phyloP scores from a whole-genome alignment of 83 land plant species.

The Diphasiastrum complanatum region DNA sequence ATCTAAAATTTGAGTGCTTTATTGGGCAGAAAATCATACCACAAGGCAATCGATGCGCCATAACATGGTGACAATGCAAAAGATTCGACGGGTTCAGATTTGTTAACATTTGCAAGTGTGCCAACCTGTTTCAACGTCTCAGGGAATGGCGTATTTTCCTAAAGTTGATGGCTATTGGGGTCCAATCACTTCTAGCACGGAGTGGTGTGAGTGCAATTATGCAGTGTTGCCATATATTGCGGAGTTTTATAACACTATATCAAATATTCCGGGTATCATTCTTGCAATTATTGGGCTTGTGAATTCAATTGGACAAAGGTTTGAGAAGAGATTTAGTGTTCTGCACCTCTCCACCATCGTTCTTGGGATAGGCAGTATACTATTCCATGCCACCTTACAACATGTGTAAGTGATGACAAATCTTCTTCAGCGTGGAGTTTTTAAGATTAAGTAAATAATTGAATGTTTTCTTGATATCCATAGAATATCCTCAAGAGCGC shows the following conservation, averaged over 20 bases:
- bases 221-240: slow-evolving; percentile 57
- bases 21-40: too few relatives aligned
- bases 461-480: too few relatives aligned
- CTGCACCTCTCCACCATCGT: slow-evolving; percentile 69
- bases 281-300: slow-evolving; percentile 61
- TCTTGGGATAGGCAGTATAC: slow-evolving; percentile 69
- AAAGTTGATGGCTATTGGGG: slow-evolving; percentile 85
- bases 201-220: slow-evolving; percentile 79
- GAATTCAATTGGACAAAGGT: slow-evolving; percentile 62
- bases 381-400: slow-evolving; percentile 70
- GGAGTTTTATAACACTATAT: slow-evolving; percentile 73
- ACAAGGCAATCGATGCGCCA: too few relatives aligned
- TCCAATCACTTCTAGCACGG: slow-evolving; percentile 67
- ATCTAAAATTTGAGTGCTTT: too few relatives aligned
- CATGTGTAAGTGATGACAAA: slow-evolving; percentile 49
- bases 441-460: neutral
- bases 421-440: neutral
- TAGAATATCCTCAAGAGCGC: too few relatives aligned
- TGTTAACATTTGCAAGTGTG: too few relatives aligned
- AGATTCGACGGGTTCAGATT: too few relatives aligned
- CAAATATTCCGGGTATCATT: slow-evolving; percentile 63
- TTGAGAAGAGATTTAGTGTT: slow-evolving; percentile 73
- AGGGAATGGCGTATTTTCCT: too few relatives aligned
- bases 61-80: too few relatives aligned
- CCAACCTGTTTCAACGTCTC: too few relatives aligned